Base-by-base conservation (phyloP, 2,329 filamentous ascomycete species). In the Colletotrichum karsti region DNA sequence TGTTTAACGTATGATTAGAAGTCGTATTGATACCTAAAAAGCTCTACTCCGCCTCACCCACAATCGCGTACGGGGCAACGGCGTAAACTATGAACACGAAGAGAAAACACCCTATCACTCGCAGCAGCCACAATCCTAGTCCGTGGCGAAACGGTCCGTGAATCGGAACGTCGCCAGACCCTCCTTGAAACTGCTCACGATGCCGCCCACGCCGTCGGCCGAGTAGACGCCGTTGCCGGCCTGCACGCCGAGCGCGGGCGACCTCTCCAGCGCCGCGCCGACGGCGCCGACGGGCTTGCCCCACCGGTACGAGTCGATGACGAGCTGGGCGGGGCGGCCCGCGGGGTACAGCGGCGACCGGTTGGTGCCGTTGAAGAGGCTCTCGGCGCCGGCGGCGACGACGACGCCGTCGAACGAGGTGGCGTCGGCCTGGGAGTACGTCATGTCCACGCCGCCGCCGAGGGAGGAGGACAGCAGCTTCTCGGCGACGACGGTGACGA, bases 281-380 rank as follows among this genome's bases (percentile, higher is more conserved):
- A 92, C 71, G 28, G 86, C 87, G 13, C 83, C 90, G 24, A 93
- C 81, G 0, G 92, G 89, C 83, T 94, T 94, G 4, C 91, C 91
- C 82, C 89, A 93, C 24, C 87, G 81, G 79, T 89, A 93, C 0
- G 84, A 87, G 73, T 90, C 87, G 15, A 83, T 75, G 18, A 93
- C 76, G 56, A 93, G 90, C 80, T 92, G 85, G 2, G 84, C 77
- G 0, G 91, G 92, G 1, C 90, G 84, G 1, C 88, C 88, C 2
- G 85, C 81, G 1, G 91, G 91, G 77, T 87, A 93, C 7, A 93
- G 80, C 0, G 88, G 82, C 4, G 85, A 87, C 22, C 76, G 76
- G 18, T 76, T 76, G 18, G 76, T 75, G 5, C 75, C 71, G 8
- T 73, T 72, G 72, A 93, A 91, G 13, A 90, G 78, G 1, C 72